Evolutionary conservation across 2,329 filamentous ascomycete species (phyloP).

Genomic region (Neonectria coccinea): DNA sequence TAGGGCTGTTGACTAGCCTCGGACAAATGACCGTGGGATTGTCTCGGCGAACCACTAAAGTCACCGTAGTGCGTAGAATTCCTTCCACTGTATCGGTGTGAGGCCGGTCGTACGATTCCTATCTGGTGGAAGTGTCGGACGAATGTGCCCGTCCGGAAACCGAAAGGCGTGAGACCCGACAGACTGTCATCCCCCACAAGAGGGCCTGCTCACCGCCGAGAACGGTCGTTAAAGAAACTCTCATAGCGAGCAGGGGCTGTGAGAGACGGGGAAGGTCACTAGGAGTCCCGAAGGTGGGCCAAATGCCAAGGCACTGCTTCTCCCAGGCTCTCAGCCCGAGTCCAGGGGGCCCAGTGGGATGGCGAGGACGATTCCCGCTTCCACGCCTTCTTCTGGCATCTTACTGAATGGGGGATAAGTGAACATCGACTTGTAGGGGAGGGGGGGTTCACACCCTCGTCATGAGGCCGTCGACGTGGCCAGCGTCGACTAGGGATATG

Average conservation of each 20-base stretch:
- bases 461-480: constrained; percentile 29
- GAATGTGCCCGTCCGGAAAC: background rate
- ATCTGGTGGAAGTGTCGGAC: constrained; percentile 13
- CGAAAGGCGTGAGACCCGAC: constrained; percentile 21
- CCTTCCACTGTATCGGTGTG: constrained; percentile 22
- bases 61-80: background rate
- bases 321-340: constrained; percentile 5
- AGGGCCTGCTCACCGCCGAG: constrained; percentile 22
- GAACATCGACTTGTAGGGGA: background rate
- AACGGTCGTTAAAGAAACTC: constrained; percentile 11
- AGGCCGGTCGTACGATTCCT: constrained; percentile 25
- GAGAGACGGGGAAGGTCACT: constrained; percentile 21
- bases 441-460: constrained; percentile 9
- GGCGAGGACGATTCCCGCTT: constrained; percentile 6
- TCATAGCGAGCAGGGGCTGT: constrained; percentile 15
- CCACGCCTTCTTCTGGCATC: constrained; percentile 28
- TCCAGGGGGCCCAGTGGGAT: constrained; percentile 6
- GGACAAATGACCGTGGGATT: constrained; percentile 11
- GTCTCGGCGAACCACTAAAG: background rate
- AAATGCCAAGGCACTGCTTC: constrained; percentile 4
- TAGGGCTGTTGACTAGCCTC: constrained; percentile 3
- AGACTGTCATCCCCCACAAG: constrained; percentile 29
- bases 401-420: constrained; percentile 25
- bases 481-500: constrained; percentile 15
- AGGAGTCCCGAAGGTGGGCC: constrained; percentile 24